A percentile compares a stretch with the other conserved stretches of the same genome.
These are phyloP conservation scores for Paraconiothyrium brasiliense DNA, from an alignment of 2,329 filamentous ascomycete genomes.

Conservation along the genomic window DNA sequence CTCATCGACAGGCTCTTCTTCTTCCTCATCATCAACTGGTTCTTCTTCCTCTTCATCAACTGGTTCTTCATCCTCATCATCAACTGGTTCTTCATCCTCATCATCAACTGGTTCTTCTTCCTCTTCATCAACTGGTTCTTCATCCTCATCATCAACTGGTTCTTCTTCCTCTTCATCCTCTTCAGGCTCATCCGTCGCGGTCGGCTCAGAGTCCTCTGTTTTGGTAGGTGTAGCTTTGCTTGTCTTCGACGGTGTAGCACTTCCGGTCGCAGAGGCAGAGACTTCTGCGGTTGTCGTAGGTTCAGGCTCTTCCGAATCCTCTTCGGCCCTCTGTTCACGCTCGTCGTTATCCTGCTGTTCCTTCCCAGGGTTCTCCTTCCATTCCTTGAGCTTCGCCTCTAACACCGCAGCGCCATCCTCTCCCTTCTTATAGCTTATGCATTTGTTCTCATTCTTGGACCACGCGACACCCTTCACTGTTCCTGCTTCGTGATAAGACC, in stretches of 20 bases:
- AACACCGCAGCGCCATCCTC: conserved; percentile 5
- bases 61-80: background rate
- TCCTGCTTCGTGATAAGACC: conserved; percentile 14
- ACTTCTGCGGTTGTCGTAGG: background rate
- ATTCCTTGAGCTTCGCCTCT: conserved; percentile 11
- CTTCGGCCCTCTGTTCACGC: conserved; percentile 13
- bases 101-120: background rate
- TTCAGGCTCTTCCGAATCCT: conserved; percentile 1
- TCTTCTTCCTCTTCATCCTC: conserved; percentile 1
- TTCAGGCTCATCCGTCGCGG: background rate
- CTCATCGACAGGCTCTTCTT: background rate
- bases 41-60: background rate
- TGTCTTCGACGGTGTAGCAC: conserved; percentile 8
- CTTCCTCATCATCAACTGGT: background rate
- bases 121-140: background rate
- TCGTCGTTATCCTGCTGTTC: conserved; percentile 9
- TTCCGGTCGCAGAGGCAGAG: conserved; percentile 1
- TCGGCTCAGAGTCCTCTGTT: background rate
- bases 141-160: background rate
- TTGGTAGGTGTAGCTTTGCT: background rate
- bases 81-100: background rate
- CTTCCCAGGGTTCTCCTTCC: conserved; percentile 14
- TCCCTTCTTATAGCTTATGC: conserved; percentile 13
- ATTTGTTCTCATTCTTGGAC: conserved; percentile 18
- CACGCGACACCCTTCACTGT: conserved; percentile 16